Percentiles rank a stretch among this genome's conserved stretches.
Evolutionary conservation across 108 stramenopile genomes (phyloP).

Genomic region (Seminavis robusta): DNA sequence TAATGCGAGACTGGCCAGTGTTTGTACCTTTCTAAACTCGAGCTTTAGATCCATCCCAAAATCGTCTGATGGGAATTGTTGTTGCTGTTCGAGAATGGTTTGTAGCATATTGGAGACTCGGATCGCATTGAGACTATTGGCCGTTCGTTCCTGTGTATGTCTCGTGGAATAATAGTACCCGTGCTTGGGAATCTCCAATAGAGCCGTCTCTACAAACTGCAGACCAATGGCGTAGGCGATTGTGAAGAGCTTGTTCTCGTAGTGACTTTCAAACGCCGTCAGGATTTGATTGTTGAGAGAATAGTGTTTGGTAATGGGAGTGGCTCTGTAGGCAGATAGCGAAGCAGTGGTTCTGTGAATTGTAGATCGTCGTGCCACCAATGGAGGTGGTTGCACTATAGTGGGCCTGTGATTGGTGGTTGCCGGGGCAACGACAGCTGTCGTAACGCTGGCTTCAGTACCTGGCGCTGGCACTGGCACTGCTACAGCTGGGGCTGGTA

Average conservation of each 20-base stretch:
- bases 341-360: too few species aligned
- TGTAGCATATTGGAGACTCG: slow-evolving; percentile 40
- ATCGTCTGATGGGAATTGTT: slow-evolving; percentile 1
- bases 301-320: slow-evolving; percentile 42
- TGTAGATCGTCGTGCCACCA: too few species aligned
- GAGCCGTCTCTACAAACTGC: slow-evolving; percentile 58
- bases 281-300: slow-evolving; percentile 36
- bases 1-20: slow-evolving; percentile 21
- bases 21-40: slow-evolving; percentile 13
- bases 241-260: slow-evolving; percentile 7
- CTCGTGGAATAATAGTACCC: slow-evolving; percentile 41
- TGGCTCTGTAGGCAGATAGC: slow-evolving; percentile 21
- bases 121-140: slow-evolving; percentile 36
- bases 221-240: slow-evolving; percentile 51
- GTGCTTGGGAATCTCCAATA: slow-evolving; percentile 62
- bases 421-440: too few species aligned
- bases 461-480: too few species aligned
- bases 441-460: too few species aligned
- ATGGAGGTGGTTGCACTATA: too few species aligned
- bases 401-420: too few species aligned
- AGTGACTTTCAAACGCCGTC: slow-evolving; percentile 28
- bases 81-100: slow-evolving; percentile 28
- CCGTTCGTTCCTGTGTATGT: slow-evolving; percentile 17
- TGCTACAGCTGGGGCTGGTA: too few species aligned
- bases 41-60: too few species aligned